Conservation (phyloP, 2,329 filamentous ascomycete genomes). For the Colletotrichum tamarilloi region DNA sequence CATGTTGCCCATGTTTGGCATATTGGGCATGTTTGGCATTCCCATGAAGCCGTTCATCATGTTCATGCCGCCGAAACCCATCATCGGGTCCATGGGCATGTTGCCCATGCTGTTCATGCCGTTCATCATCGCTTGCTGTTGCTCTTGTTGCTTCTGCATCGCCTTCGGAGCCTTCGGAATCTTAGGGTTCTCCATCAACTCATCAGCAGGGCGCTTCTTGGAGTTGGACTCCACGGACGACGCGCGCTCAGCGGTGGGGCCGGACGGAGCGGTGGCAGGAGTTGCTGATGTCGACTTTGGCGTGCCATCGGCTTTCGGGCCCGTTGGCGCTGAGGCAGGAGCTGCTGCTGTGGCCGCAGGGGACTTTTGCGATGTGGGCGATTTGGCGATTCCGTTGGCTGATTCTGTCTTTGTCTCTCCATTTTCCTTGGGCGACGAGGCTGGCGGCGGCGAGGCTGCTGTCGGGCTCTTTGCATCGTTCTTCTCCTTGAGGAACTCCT, state of each 20-base stretch:
- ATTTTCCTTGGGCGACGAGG: constrained; percentile 43
- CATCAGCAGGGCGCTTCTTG: constrained; percentile 88
- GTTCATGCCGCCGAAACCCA: constrained; percentile 36
- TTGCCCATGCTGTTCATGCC: constrained; percentile 53
- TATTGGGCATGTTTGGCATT: constrained; percentile 52
- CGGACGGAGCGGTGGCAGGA: constrained; percentile 39
- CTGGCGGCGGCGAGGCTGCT: constrained; percentile 44
- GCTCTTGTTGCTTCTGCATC: constrained; percentile 68
- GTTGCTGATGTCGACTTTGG: constrained; percentile 43
- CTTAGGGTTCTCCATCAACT: constrained; percentile 72
- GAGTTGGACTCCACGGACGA: constrained; percentile 50
- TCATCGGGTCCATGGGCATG: constrained; percentile 46
- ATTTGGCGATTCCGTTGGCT: constrained; percentile 37
- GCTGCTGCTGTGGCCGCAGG: constrained; percentile 37
- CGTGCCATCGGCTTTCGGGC: constrained; percentile 46
- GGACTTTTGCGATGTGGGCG: constrained; percentile 45
- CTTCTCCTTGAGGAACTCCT: constrained; percentile 74
- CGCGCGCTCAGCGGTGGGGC: constrained; percentile 36
- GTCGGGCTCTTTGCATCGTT: constrained; percentile 63
- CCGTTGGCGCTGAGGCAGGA: constrained; percentile 31
- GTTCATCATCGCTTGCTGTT: constrained; percentile 63
- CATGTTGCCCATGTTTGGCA: constrained; percentile 39
- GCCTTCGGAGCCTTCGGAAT: constrained; percentile 74
- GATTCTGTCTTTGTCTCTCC: constrained; percentile 28
- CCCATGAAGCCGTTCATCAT: constrained; percentile 41